Base-by-base conservation (phyloP, 192 early-diverging fungal genomes). In the Gigaspora rosea region DNA sequence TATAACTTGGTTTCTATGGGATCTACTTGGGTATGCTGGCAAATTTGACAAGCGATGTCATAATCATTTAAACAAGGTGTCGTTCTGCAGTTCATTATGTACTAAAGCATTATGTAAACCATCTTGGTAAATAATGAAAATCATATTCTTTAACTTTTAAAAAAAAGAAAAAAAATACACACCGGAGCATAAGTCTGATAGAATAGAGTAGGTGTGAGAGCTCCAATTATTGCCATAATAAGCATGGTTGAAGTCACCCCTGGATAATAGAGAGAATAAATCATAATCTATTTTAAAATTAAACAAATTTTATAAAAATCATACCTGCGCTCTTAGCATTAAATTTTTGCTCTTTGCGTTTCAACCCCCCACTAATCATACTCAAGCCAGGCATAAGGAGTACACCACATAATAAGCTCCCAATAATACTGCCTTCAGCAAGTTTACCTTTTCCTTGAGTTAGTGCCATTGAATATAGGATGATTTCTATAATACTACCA, bases 211-310 rank as follows among this genome's bases (percentile, higher is more conserved):
- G 97, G 97, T 1, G 95, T 94, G 83, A 99, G 92, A 20, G 90
- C 92, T 13, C 94, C 96, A 79, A 97, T 93, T 47, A 97, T 89
- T 0, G 93, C 91, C 91, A 97, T 93, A 79, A 97, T 95, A 12
- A 99, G 88, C 89, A 99, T 90, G 1, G 97, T 98, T 48, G 92
- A 90, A 7, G 97, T 96, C n/a, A 99, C 96, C 72, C 93, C 88
- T 89, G 48, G 16, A 49, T 20, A 33, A 49, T 12, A 56, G 50
- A 47, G 4, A 2, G 50, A 54, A 51, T 8, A 41, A 68, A 36
- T 36, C n/a, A 32, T 2, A 13, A 33, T 13, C 11, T 8, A 4
- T 36, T 8, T 65, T 36, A 8, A 33, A 41, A 73, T 46, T 9
- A 41, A 22, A 46, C 6, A 32, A 11, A 50, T 10, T 27, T 69